Percentiles rank a stretch among this genome's conserved stretches.
phyloP scores from a whole-genome alignment of 2,329 filamentous ascomycete species.

The Tolypocladium tundrense region DNA sequence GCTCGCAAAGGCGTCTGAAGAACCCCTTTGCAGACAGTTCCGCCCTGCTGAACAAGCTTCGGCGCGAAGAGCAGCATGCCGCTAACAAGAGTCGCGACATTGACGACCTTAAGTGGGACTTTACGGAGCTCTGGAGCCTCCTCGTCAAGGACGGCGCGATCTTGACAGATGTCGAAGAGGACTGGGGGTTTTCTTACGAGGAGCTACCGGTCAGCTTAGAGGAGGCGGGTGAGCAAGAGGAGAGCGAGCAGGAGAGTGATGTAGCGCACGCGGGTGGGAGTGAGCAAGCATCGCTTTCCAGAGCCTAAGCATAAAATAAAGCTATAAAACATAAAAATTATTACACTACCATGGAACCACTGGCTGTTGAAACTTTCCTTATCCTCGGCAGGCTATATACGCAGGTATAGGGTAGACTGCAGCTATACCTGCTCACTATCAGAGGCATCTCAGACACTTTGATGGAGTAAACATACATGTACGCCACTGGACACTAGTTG shows the following conservation, averaged over 20 bases:
- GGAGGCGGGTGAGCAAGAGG: not conserved
- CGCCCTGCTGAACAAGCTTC: not conserved
- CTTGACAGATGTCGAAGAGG: conserved; percentile 18
- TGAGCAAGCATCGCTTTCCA: not conserved
- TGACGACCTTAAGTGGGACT: conserved; percentile 9
- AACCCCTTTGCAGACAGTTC: conserved; percentile 5
- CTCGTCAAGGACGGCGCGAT: conserved; percentile 15
- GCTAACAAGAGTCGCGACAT: conserved; percentile 19
- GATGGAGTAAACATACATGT: too few species aligned
- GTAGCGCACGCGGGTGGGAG: not conserved
- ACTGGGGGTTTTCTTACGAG: conserved; percentile 24
- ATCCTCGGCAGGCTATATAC: too few species aligned
- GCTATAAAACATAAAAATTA: not conserved
- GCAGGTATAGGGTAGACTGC: too few species aligned
- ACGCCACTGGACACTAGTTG: too few species aligned
- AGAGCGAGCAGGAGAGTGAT: not conserved
- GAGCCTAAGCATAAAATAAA: not conserved
- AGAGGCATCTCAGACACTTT: too few species aligned
- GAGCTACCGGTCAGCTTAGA: conserved; percentile 10
- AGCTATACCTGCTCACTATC: too few species aligned
- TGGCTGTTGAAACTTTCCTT: too few species aligned
- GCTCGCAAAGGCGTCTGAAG: conserved; percentile 16
- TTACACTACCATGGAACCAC: not conserved
- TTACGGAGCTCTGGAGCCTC: conserved; percentile 9
- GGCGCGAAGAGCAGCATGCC: conserved; percentile 8